Evolutionary conservation across 768 basidiomycete genomes (phyloP), one percentile per base, ranked within the genome.

Genomic region (Macrolepiota fuliginosa): DNA sequence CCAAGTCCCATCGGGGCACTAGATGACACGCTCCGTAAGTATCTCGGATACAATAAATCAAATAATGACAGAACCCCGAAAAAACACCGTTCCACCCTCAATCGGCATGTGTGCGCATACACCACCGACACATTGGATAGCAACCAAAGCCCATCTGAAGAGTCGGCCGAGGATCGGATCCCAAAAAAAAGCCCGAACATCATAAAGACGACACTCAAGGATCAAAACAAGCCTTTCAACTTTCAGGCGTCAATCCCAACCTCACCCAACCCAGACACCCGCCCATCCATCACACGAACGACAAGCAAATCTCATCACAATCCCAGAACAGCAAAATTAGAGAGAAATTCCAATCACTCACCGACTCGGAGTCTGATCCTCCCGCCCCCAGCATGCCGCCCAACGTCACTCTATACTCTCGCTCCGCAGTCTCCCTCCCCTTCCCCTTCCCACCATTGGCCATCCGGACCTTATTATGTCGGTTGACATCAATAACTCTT

Each of bases 1-100:
- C 70, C 70, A 71, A 37, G 71, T 71, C 19, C 65, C 66, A 35
- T 66, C 64, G 45, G 66, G 61, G 58, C 73, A 73, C 61, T 67
- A 42, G 12, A 60, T 9, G 15, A 9, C 17, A n/a, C 7, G 42
- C n/a, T 45, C 15, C 7, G 42, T 45, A 17, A 45, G 42, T 45
- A 22, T 45, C 42, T 19, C 19, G 19, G 19, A 5, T 7, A 45
- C 17, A 19, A 42, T 19, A 42, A 42, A 42, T n/a, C 12, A 15
- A 19, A 42, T 13, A 42, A 13, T 5, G 2, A 42, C 3, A 17
- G 40, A 19, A 4, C 5, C 7, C 40, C 15, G 19, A 19, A 6
- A 42, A 42, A 9, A 19, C 2, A 19, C 7, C 40, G 2, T 42
- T n/a, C 40, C 40, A 42, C 42, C n/a, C n/a, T 19, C n/a, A 19